Evolutionary conservation across 352 stramenopile species (phyloP), one percentile per base, ranked within the genome.

Genomic region (Phytophthora nicotianae): DNA sequence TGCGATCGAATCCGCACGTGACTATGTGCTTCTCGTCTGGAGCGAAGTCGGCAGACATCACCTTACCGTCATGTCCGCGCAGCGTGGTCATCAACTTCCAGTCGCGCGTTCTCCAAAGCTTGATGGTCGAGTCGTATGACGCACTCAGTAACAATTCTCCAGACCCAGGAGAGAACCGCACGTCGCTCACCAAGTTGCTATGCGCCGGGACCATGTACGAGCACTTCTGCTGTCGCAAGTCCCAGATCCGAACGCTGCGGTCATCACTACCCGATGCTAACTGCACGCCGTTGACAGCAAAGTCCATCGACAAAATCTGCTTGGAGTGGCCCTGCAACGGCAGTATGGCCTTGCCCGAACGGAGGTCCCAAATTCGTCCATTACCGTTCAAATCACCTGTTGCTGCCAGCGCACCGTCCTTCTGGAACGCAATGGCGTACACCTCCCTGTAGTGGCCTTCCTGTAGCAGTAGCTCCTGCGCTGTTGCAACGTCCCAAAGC

Each of bases 401-500:
- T 9, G 91, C 83, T 27, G 80, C 83, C 2, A 99, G 78, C 14
- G 92, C 90, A 38, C 97, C 97, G 71, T 99, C 97, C 7, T 72
- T 78, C 72, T 99, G 97, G 75, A 98, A 98, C 13, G 91, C 88
- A 56, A 99, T 91, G 17, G 94, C 93, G 66, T 98, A 99, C 24
- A 97, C 87, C 62, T 98, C 93, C 59, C 89, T 92, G 63, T 89
- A 95, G 71, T 99, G 97, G 1, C 97, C 97, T 87, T 99, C 97
- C 69, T 99, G 97, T 13, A 99, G 61, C 32, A 99, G 67, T 43
- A 99, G 70, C 58, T 97, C 92, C 38, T 90, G 81, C 7, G 81
- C 86, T 1, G 90, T 97, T 29, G 97, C 88, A 13, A 98, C 81
- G 71, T 99, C 97, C 97, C 96, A 99, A 14, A 99, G 80, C n/a